A percentile compares a stretch with the other conserved stretches of the same genome.
Evolutionary conservation across 148 eudicot genomes (phyloP).

Genomic region (Vaccinium macrocarpon): DNA sequence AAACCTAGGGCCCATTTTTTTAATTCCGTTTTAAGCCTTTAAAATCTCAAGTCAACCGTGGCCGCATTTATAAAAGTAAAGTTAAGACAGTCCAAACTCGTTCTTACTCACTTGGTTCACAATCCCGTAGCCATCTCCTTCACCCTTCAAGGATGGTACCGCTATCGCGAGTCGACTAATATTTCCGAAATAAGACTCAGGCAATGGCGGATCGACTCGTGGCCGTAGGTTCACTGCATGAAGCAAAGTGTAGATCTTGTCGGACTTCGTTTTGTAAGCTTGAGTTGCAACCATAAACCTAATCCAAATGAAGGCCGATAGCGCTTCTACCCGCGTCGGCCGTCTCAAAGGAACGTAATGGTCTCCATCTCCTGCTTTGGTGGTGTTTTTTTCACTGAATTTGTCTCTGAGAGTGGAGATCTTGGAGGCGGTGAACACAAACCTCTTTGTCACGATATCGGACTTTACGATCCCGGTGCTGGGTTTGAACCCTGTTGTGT

Average conservation of each 20-base stretch:
- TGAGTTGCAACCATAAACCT: slow-evolving; percentile 19
- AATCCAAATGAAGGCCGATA: slow-evolving; percentile 39
- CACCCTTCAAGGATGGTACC: background rate
- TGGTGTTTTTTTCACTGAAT: background rate
- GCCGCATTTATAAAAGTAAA: too few species aligned
- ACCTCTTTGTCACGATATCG: slow-evolving; percentile 25
- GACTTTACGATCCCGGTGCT: slow-evolving; percentile 11
- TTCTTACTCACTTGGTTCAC: background rate
- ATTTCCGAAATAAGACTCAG: slow-evolving; percentile 36
- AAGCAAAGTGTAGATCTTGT: slow-evolving; percentile 13
- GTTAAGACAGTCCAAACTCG: background rate
- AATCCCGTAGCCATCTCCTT: background rate
- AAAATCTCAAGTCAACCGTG: too few species aligned
- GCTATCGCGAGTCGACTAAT: slow-evolving; percentile 8
- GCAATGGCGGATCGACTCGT: slow-evolving; percentile 16
- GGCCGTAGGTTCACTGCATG: slow-evolving; percentile 31
- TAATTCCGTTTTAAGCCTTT: too few species aligned
- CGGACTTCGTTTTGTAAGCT: background rate
- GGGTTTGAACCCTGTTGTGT: background rate
- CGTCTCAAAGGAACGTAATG: background rate
- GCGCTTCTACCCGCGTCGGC: slow-evolving; percentile 25
- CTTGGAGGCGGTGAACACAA: slow-evolving; percentile 24
- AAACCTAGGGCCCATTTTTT: too few species aligned
- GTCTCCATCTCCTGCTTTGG: background rate
- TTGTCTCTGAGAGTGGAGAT: slow-evolving; percentile 19